Evolutionary conservation across 1,284 basidiomycete genomes (phyloP), one percentile per base, ranked within the genome.

Genomic region (Hymenochaete sp.): DNA sequence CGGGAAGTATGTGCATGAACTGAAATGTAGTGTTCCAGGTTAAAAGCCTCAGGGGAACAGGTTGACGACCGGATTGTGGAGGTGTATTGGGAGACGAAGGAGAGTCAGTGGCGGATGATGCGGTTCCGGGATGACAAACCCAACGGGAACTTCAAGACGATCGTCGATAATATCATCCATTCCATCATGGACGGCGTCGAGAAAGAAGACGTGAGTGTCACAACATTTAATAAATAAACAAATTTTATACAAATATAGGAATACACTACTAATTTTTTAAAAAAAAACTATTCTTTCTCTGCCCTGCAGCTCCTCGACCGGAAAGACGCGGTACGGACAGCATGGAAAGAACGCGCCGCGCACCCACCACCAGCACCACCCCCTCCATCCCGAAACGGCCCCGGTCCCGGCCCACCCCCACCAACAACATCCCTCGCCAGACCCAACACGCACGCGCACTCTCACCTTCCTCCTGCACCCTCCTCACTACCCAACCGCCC

Each of bases 31-130:
- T 9, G 6, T 0, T 44, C 0, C 59, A 96, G 93, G 54, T 75
- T 93, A 72, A 98, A 98, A 59, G 64, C 68, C 2, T 77, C 79
- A 0, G 82, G 82, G 3, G 86, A 93, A 58, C 93, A 98, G 61
- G 73, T 83, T 51, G 93, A 98, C 59, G 93, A 97, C 59, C 77
- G 93, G 6, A 77, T 98, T 40, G 86, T 97, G 22, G 96, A 99
- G 61, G 92, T 93, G 18, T 78, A 80, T 48, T 98, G 96, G 95
- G 85, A 95, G 56, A 52, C 70, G 6, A 59, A 62, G 5, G 54
- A 65, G 13, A 73, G 75, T 33, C 74, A 73, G 42, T 97, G 93
- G 92, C 79, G 79, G 44, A 81, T 91, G 74, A 79, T 96, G 76
- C 78, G 93, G 31, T 93, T 93, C 61, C 67, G 93, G 55, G 80